phyloP scores from a whole-genome alignment of 163 green algal genomes.

The Picocystis sp. region DNA sequence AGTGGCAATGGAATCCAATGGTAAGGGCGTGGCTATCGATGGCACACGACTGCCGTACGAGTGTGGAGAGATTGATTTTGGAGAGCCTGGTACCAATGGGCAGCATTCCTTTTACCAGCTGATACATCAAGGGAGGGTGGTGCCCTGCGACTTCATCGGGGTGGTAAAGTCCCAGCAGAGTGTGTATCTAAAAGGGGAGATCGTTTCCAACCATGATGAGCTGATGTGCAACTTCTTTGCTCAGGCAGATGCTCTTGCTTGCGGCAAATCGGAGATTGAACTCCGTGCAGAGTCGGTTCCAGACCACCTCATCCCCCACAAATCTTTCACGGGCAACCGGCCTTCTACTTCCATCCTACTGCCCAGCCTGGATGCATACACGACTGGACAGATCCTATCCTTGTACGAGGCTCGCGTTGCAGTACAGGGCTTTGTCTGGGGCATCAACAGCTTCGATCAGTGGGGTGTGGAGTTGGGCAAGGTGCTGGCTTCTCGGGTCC shows the following conservation, averaged over 20 bases:
- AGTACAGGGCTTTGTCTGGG: constrained; percentile 87
- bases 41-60: constrained; percentile 69
- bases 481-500: constrained; percentile 55
- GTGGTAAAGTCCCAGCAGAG: constrained; percentile 83
- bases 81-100: constrained; percentile 98
- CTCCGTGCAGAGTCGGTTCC: constrained; percentile 74
- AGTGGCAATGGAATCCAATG: constrained; percentile 96
- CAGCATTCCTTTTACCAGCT: constrained; percentile 65
- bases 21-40: constrained; percentile 90
- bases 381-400: constrained; percentile 79
- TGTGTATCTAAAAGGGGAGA: constrained; percentile 92
- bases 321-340: constrained; percentile 82
- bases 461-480: constrained; percentile 99
- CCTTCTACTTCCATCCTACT: constrained; percentile 83
- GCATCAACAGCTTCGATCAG: constrained; percentile 98
- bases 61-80: constrained; percentile 86
- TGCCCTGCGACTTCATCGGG: constrained; percentile 97
- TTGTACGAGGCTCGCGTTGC: constrained; percentile 23
- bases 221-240: constrained; percentile 99
- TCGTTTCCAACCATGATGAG: constrained; percentile 97
- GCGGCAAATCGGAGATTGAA: constrained; percentile 76
- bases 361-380: constrained; percentile 72
- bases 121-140: constrained; percentile 62
- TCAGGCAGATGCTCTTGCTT: constrained; percentile 90
- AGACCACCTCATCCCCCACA: constrained; percentile 87